Evolutionary conservation across 179 eudicot species (phyloP), one percentile per base, ranked within the genome.

Genomic region (Corrigiola litoralis): DNA sequence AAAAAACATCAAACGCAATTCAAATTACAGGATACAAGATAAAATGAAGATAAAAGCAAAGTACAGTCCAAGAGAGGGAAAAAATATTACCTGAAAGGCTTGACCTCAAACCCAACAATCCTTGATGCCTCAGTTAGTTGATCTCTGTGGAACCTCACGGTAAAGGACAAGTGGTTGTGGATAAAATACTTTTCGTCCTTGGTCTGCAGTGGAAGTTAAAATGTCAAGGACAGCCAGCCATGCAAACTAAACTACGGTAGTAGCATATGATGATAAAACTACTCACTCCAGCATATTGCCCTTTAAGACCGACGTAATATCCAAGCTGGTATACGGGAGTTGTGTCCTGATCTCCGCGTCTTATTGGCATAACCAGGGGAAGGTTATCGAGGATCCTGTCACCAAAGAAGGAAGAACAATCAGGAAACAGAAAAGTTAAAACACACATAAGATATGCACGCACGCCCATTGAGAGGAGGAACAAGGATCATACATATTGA

Each of bases 311-410:
- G 64, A 84, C 87, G 74, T 79, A 79, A 69, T 61, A 84, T 25
- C 96, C 96, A 47, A 78, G 87, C 79, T 82, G 86, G 68, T 85
- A 88, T 10, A 80, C 69, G 11, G 84, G 85, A 71, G 88, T 82
- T 33, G 79, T 67, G 52, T 79, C 88, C 73, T 77, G 87, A 48
- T 79, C 81, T 16, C 72, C 58, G 68, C 89, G 74, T 59, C 64
- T 77, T 29, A 84, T 79, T 8, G 87, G 86, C 74, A 86, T 85
- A 66, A 88, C 96, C 61, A 86, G 55, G 40, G 96, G 92, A 60
- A 88, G 96, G 69, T 88, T 85, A 71, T 85, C 95, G 63, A 88
- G 76, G 73, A 88, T 88, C 95, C 95, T 88, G 78, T 58, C 17
- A 47, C 33, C 46, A 46, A 38, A 17, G n/a, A 54, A 61, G 17